Evolutionary conservation across 768 basidiomycete genomes (phyloP).

Genomic region (Phaffia tasmanica): DNA sequence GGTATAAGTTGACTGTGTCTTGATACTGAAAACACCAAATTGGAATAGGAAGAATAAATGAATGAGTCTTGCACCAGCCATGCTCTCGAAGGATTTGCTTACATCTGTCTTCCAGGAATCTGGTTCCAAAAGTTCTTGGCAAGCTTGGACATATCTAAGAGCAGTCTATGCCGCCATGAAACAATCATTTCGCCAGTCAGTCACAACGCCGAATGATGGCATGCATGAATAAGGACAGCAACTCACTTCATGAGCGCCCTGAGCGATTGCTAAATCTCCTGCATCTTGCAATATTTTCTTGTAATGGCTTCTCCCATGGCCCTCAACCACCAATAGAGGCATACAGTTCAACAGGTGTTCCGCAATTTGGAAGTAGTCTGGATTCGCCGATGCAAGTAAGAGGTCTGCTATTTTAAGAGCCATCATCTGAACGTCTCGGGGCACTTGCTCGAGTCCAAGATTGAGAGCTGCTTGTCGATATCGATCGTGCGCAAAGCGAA

Average conservation of each 20-base stretch:
- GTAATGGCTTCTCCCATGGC: constrained; percentile 36
- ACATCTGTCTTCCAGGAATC: background rate
- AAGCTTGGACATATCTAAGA: constrained; percentile 3
- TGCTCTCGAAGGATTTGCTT: too few species aligned
- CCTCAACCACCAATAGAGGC: constrained; percentile 40
- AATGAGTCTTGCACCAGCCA: too few species aligned
- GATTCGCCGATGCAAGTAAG: constrained; percentile 54
- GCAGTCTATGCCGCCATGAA: constrained; percentile 3
- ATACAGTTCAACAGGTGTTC: constrained; percentile 64
- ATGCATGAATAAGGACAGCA: background rate
- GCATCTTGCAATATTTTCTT: constrained; percentile 55
- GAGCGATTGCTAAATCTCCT: constrained; percentile 57
- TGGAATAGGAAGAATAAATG: too few species aligned
- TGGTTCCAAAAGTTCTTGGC: constrained; percentile 1
- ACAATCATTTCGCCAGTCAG: background rate
- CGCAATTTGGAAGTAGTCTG: constrained; percentile 57
- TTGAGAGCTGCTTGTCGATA: constrained; percentile 62
- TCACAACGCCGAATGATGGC: too few species aligned
- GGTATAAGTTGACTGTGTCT: constrained; percentile 48
- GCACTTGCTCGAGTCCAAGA: constrained; percentile 46
- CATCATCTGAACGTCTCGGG: constrained; percentile 53
- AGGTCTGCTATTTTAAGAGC: constrained; percentile 59
- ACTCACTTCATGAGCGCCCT: constrained; percentile 62
- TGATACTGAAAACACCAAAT: background rate
- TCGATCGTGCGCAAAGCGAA: constrained; percentile 46